Evolutionary conservation across 352 stramenopile species (phyloP), one percentile per base, ranked within the genome.

Genomic region (Phytophthora ohioensis): DNA sequence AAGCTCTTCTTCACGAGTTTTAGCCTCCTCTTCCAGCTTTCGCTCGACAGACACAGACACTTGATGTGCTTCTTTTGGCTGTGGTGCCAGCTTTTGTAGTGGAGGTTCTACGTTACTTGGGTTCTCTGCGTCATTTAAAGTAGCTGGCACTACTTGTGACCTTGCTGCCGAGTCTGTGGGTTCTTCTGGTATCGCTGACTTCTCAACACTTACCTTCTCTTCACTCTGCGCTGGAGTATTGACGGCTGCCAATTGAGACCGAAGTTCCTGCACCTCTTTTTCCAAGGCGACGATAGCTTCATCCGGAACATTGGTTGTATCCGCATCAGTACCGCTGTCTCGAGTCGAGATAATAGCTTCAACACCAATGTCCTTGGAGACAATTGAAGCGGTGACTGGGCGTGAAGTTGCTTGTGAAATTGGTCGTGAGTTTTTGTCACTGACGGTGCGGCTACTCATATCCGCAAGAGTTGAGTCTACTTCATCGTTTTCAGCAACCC

Each of bases 181-280:
- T 47, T 54, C 38, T 39, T 27, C 15, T 52, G 41, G 41, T 52
- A 42, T 41, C n/a, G n/a, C 9, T 32, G 32, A 2, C 5, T 59
- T 47, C 27, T 46, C 7, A 27, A 42, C 12, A 42, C 6, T 53
- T 32, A 15, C 4, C 35, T 53, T 46, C 13, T 63, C 17, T 42
- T 51, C 15, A 42, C 32, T 45, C 35, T 39, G 32, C 15, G 5
- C 21, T 57, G 45, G 5, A 11, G 42, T 27, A 32, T 31, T 71
- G 12, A n/a, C 36, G 7, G 13, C 17, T 35, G 69, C 63, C 35
- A 85, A 48, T 9, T 80, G 73, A n/a, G 52, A 53, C 4, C 78
- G 70, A 32, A 84, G 35, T 11, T 71, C 66, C 11, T 73, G 56
- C 5, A 85, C 13, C 13, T 85, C 78, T 47, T 66, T 64, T 38